A percentile compares a stretch with the other conserved stretches of the same genome.
These are phyloP conservation scores for Solanum tarapatanum DNA, from an alignment of 257 asterid species.

Conservation along the genomic window DNA sequence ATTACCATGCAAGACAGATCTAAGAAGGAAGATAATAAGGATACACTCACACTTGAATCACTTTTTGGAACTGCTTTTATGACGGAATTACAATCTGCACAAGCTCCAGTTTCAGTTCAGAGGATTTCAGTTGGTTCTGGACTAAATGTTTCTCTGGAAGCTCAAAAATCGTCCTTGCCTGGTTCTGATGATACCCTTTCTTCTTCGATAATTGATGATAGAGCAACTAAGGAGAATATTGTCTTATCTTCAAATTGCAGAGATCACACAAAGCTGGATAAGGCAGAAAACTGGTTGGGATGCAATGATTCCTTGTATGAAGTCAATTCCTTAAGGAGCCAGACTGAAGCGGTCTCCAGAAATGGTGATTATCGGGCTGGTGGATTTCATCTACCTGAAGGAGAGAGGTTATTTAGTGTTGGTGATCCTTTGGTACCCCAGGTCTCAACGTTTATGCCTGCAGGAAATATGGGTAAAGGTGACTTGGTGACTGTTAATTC, in stretches of 20 bases:
- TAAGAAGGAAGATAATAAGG: constrained; percentile 34
- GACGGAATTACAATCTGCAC: constrained; percentile 69
- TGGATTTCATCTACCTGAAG: constrained; percentile 53
- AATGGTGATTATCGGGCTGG: constrained; percentile 29
- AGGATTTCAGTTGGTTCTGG: constrained; percentile 40
- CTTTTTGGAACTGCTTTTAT: constrained; percentile 90
- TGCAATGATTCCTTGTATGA: constrained; percentile 28
- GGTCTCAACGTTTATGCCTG: constrained; percentile 20
- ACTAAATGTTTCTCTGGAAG: constrained; percentile 22
- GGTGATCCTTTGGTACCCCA: constrained; percentile 33
- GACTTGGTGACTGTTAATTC: constrained; percentile 37
- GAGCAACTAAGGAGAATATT: constrained; percentile 19
- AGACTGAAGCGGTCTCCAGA: constrained; percentile 18
- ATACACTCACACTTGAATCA: constrained; percentile 57
- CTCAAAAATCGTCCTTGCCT: constrained; percentile 28
- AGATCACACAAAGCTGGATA: constrained; percentile 29
- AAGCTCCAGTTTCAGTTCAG: constrained; percentile 77
- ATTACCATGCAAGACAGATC: constrained; percentile 14
- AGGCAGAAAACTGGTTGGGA: constrained; percentile 44
- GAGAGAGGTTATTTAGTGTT: constrained; percentile 39
- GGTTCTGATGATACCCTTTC: constrained; percentile 20
- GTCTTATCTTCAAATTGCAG: constrained; percentile 22
- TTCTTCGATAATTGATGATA: constrained; percentile 21
- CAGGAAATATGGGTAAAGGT: constrained; percentile 26
- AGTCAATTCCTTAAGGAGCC: constrained; percentile 23